Percentiles rank a stretch among this genome's conserved stretches.
These are phyloP conservation scores for Sequoia sempervirens DNA, from an alignment of 75 land plant genomes.

Conservation along the genomic window DNA sequence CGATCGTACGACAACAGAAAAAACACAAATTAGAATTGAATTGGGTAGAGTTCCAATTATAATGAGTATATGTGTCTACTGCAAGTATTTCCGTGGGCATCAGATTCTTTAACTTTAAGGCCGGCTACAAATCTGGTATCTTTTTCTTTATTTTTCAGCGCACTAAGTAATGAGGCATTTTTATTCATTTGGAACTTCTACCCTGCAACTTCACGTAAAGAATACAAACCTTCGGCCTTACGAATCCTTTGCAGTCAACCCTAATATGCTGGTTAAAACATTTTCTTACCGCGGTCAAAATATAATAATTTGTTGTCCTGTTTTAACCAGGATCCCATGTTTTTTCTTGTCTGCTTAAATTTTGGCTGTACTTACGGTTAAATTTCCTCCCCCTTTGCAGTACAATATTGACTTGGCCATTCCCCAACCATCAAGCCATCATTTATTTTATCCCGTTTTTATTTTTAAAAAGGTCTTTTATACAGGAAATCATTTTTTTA, in stretches of 20 bases:
- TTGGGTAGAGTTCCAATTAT: background rate
- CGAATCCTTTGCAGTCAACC: background rate
- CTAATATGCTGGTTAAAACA: background rate
- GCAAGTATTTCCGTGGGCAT: background rate
- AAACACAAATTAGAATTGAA: background rate
- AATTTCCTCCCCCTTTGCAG: background rate
- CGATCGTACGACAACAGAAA: background rate
- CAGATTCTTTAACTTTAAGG: background rate
- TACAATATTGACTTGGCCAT: background rate
- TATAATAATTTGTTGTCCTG: background rate
- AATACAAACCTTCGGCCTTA: background rate
- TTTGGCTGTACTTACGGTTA: background rate
- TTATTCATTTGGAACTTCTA: background rate
- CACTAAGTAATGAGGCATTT: background rate
- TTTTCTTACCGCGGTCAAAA: background rate
- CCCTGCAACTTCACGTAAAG: constrained; percentile 1
- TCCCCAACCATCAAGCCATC: too few relatives aligned
- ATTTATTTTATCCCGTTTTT: background rate
- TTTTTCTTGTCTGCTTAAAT: background rate
- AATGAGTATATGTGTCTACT: background rate
- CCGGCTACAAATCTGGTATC: background rate
- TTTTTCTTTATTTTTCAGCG: background rate
- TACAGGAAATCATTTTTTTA: background rate
- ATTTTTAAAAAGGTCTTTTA: background rate
- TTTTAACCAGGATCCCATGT: background rate